A percentile compares a stretch with the other conserved stretches of the same genome.
Evolutionary conservation across 1,284 basidiomycete genomes (phyloP).

Genomic region (Dichomitus squalens): DNA sequence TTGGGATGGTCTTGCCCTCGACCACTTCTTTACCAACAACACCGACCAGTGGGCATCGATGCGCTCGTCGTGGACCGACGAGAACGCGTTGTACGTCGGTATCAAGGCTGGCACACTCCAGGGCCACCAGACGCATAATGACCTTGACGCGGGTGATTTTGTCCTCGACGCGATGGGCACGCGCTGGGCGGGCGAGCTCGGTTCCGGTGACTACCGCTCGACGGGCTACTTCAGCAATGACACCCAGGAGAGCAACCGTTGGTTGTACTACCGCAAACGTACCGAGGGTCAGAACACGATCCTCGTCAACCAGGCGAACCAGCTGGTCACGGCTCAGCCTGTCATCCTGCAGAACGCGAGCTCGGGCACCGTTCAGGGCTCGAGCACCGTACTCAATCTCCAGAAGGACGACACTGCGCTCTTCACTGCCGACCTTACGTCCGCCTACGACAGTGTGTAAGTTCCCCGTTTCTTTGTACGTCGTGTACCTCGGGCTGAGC

Average conservation of each 20-base stretch:
- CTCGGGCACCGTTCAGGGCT: conserved; percentile 75
- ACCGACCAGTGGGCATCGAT: conserved; percentile 88
- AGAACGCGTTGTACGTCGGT: conserved; percentile 80
- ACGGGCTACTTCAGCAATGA: conserved; percentile 74
- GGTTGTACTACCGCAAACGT: conserved; percentile 94
- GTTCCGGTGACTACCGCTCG: conserved; percentile 84
- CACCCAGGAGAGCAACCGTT: conserved; percentile 68
- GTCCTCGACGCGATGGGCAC: conserved; percentile 94
- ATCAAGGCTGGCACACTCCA: conserved; percentile 84
- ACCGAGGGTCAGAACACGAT: conserved; percentile 98
- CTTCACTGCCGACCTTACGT: conserved; percentile 81
- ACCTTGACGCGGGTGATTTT: conserved; percentile 93
- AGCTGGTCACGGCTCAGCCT: conserved; percentile 77
- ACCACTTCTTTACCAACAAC: conserved; percentile 76
- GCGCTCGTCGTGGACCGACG: conserved; percentile 92
- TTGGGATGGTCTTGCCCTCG: conserved; percentile 87
- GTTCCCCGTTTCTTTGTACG: conserved; percentile 31
- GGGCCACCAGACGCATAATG: conserved; percentile 90
- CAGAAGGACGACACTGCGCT: conserved; percentile 78
- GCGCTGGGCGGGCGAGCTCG: conserved; percentile 96
- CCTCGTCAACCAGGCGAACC: conserved; percentile 78
- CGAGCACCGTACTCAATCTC: conserved; percentile 70
- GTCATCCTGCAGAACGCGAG: conserved; percentile 52
- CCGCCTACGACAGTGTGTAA: conserved; percentile 79
- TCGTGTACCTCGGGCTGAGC: conserved; percentile 6